A percentile compares a stretch with the other conserved stretches of the same genome.
phyloP scores from a whole-genome alignment of 768 basidiomycete genomes.

The Chalciporus chontae region DNA sequence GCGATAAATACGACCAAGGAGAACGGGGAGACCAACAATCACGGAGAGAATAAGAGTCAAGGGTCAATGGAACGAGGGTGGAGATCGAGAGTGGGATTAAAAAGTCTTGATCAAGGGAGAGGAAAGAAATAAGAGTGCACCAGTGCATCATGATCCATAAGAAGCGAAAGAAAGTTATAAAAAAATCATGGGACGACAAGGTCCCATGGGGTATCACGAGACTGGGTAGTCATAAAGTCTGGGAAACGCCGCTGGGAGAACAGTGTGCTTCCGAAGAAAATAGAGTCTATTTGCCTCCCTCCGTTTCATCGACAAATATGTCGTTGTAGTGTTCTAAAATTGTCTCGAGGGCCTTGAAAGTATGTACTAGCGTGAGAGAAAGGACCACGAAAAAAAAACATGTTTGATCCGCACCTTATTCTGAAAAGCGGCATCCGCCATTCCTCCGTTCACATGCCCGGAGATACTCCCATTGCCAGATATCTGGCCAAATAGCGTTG shows the following conservation, averaged over 20 bases:
- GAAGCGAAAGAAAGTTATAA: constrained; percentile 4
- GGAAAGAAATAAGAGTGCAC: background rate
- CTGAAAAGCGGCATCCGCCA: constrained; percentile 69
- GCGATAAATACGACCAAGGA: constrained; percentile 17
- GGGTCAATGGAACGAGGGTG: background rate
- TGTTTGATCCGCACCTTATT: constrained; percentile 50
- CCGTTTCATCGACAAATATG: constrained; percentile 92
- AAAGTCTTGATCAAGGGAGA: background rate
- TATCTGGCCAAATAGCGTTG: constrained; percentile 86
- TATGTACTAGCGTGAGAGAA: constrained; percentile 9
- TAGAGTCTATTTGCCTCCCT: constrained; percentile 32
- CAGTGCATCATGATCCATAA: constrained; percentile 4
- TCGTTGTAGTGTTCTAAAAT: constrained; percentile 92
- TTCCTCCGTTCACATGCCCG: constrained; percentile 48
- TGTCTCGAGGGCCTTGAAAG: constrained; percentile 81
- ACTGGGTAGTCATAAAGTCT: constrained; percentile 15
- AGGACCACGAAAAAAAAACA: background rate
- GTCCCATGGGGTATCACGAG: constrained; percentile 25
- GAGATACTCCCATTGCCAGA: constrained; percentile 42
- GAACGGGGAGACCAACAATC: background rate
- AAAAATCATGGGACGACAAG: constrained; percentile 11
- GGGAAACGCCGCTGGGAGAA: background rate
- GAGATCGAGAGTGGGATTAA: background rate
- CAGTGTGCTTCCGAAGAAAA: background rate
- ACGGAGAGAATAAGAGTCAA: background rate